Evolutionary conservation across 192 early-diverging fungal species (phyloP).

Genomic region (Geranomyces michiganensis): DNA sequence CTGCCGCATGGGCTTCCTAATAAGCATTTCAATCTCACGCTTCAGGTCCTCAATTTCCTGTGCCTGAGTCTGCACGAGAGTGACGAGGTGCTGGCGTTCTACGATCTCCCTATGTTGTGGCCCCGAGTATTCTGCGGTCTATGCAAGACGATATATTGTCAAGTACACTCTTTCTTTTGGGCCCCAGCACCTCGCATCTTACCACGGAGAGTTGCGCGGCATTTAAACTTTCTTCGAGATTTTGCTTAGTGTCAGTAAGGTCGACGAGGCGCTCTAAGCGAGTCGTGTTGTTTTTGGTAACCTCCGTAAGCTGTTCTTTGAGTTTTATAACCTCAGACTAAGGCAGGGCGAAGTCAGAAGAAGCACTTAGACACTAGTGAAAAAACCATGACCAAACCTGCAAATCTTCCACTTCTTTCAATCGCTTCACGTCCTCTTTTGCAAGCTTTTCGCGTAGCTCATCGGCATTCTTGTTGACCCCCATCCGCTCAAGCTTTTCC

Average conservation of each 20-base stretch:
- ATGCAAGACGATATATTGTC: not conserved
- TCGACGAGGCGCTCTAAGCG: slow-evolving; percentile 50
- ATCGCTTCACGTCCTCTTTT: slow-evolving; percentile 54
- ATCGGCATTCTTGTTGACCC: slow-evolving; percentile 63
- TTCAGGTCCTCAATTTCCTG: slow-evolving; percentile 58
- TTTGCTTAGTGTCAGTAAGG: slow-evolving; percentile 49
- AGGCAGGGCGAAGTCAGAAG: too few species aligned
- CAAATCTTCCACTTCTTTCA: slow-evolving; percentile 49
- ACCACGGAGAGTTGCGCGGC: slow-evolving; percentile 54
- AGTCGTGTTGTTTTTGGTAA: slow-evolving; percentile 55
- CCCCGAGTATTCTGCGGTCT: slow-evolving; percentile 58
- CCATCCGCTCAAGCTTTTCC: slow-evolving; percentile 64
- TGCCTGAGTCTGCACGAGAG: slow-evolving; percentile 50
- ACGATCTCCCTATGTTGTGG: slow-evolving; percentile 53
- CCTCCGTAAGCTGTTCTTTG: slow-evolving; percentile 49
- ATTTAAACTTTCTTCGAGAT: slow-evolving; percentile 54
- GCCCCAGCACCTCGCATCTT: slow-evolving; percentile 10
- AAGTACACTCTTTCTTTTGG: not conserved
- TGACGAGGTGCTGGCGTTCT: slow-evolving; percentile 54
- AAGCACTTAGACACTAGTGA: not conserved
- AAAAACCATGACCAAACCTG: slow-evolving; percentile 37
- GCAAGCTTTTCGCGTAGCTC: slow-evolving; percentile 62
- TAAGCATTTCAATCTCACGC: slow-evolving; percentile 57
- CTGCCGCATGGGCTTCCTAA: slow-evolving; percentile 45
- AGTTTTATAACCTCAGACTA: slow-evolving; percentile 44